phyloP scores from a whole-genome alignment of 2,329 filamentous ascomycete genomes.

The Fusarium sp. region DNA sequence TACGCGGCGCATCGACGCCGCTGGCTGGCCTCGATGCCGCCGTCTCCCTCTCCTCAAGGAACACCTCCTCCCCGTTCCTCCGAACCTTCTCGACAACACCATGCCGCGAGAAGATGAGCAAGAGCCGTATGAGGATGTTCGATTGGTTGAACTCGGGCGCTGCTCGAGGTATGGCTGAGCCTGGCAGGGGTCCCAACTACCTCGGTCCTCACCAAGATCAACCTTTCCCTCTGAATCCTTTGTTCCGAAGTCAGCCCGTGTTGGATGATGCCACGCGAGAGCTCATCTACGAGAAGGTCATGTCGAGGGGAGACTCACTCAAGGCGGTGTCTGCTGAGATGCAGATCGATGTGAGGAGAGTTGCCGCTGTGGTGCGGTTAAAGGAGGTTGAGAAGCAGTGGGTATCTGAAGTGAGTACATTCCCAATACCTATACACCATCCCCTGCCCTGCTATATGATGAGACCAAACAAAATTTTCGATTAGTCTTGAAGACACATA shows the following conservation, averaged over 20 bases:
- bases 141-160: constrained; percentile 55
- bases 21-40: constrained; percentile 52
- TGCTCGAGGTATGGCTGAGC: constrained; percentile 47
- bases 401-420: constrained; percentile 77
- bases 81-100: constrained; percentile 60
- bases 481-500: constrained; percentile 99
- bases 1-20: constrained; percentile 50
- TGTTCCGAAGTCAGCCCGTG: constrained; percentile 80
- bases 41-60: constrained; percentile 35
- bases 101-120: constrained; percentile 56
- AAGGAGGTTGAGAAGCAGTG: constrained; percentile 89
- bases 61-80: constrained; percentile 33
- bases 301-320: constrained; percentile 75
- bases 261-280: constrained; percentile 81
- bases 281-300: constrained; percentile 79
- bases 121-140: constrained; percentile 56
- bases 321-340: constrained; percentile 83
- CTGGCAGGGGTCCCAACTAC: constrained; percentile 54
- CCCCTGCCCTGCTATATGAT: constrained; percentile 60
- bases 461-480: constrained; percentile 83
- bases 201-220: constrained; percentile 57
- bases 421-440: constrained; percentile 6
- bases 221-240: constrained; percentile 82
- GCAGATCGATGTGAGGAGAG: constrained; percentile 84
- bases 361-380: constrained; percentile 87